Conservation (phyloP, 371 early-diverging fungal species). For the Mucor plumbeus region DNA sequence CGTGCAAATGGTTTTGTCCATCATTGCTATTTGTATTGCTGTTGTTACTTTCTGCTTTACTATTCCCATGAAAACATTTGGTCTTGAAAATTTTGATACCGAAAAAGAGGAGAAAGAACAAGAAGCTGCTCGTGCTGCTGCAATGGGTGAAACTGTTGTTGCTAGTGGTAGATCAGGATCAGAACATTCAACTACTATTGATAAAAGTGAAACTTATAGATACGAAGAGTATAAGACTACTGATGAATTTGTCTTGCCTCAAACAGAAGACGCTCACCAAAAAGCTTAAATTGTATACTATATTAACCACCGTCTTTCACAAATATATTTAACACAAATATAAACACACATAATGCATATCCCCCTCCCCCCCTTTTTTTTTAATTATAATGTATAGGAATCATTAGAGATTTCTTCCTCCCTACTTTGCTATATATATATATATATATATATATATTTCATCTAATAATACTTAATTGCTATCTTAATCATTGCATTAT, state of each 20-base stretch:
- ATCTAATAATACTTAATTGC: no score
- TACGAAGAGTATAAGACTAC: background rate
- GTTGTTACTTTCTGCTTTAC: constrained; percentile 32
- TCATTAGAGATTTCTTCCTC: background rate
- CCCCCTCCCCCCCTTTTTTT: no score
- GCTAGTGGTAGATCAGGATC: background rate
- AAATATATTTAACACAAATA: background rate
- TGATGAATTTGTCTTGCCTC: background rate
- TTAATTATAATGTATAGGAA: background rate
- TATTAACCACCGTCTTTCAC: background rate
- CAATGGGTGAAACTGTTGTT: background rate
- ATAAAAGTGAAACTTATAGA: background rate
- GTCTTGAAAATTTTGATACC: constrained; percentile 23
- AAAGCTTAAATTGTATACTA: background rate
- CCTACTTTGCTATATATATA: background rate
- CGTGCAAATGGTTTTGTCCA: constrained; percentile 39
- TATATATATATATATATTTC: no score
- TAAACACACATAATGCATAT: background rate
- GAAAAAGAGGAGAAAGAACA: background rate
- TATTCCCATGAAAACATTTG: constrained; percentile 41
- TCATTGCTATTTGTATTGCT: constrained; percentile 36
- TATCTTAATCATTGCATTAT: no score
- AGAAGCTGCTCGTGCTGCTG: constrained; percentile 1
- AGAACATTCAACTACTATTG: background rate
- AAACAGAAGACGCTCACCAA: background rate